Conservation (phyloP, 352 stramenopile species). For the Chrysophaeum taylorii region DNA sequence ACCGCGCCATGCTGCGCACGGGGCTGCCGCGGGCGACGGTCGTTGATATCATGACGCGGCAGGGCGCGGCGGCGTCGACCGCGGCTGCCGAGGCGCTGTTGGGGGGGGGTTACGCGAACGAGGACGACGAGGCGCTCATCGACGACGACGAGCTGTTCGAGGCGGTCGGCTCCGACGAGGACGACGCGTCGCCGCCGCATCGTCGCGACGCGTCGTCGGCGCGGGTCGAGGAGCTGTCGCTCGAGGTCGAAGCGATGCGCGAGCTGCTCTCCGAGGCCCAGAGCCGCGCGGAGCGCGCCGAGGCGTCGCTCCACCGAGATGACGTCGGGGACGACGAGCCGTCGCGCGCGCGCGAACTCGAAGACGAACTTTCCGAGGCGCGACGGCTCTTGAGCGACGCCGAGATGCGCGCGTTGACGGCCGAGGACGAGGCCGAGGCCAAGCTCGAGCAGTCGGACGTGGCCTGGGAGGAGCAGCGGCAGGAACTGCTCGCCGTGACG, state of each 20-base stretch:
- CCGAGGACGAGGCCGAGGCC: too few species aligned
- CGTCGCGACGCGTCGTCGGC: neutral
- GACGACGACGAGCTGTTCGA: neutral
- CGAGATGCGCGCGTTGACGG: too few species aligned
- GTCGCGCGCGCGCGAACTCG: too few species aligned
- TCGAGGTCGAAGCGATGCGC: neutral
- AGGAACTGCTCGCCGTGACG: too few species aligned
- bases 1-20: neutral
- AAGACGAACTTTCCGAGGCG: neutral
- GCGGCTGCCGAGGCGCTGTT: too few species aligned
- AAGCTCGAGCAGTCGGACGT: too few species aligned
- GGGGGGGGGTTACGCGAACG: neutral
- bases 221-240: neutral
- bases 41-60: too few species aligned
- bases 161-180: neutral
- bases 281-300: neutral
- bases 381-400: too few species aligned
- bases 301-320: neutral
- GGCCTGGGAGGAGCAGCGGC: neutral
- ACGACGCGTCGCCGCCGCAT: neutral
- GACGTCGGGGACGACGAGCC: too few species aligned
- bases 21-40: too few species aligned
- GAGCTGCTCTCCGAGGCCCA: neutral
- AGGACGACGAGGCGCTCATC: neutral
- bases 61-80: too few species aligned